Percentiles rank a stretch among this genome's conserved stretches.
Conservation (phyloP, 345 rosid species). For the Citrus australasica region DNA sequence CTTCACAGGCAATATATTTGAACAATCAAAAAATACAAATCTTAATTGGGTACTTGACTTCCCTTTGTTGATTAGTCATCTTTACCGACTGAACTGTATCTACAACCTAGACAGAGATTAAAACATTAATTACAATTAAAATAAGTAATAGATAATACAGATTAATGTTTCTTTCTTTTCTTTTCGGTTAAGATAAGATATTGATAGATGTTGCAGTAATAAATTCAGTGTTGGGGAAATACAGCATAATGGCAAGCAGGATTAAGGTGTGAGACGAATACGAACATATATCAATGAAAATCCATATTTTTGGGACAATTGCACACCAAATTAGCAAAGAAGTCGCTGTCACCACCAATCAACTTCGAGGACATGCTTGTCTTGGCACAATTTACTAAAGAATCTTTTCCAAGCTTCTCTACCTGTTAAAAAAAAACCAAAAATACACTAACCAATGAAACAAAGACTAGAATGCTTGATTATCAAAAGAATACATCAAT, state of each 20-base stretch:
- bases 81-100: constrained; percentile 82
- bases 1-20: not conserved
- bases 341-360: constrained; percentile 61
- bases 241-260: not conserved
- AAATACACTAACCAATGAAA: not conserved
- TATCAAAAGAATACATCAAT: not conserved
- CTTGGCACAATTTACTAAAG: constrained; percentile 89
- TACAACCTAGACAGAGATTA: constrained; percentile 52
- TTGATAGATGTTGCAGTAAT: not conserved
- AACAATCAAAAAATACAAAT: constrained; percentile 28
- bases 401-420: constrained; percentile 93
- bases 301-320: not conserved
- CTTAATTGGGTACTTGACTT: constrained; percentile 92
- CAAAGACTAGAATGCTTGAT: not conserved
- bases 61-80: constrained; percentile 90
- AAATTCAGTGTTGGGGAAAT: not conserved
- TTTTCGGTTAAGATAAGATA: not conserved
- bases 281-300: not conserved
- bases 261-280: not conserved
- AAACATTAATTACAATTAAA: not conserved
- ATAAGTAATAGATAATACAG: not conserved
- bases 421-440: constrained; percentile 40
- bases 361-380: constrained; percentile 91
- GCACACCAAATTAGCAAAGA: constrained; percentile 57
- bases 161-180: not conserved